Evolutionary conservation across 495 filamentous ascomycete genomes (phyloP), one percentile per base, ranked within the genome.

Genomic region (Penicillium lividum): DNA sequence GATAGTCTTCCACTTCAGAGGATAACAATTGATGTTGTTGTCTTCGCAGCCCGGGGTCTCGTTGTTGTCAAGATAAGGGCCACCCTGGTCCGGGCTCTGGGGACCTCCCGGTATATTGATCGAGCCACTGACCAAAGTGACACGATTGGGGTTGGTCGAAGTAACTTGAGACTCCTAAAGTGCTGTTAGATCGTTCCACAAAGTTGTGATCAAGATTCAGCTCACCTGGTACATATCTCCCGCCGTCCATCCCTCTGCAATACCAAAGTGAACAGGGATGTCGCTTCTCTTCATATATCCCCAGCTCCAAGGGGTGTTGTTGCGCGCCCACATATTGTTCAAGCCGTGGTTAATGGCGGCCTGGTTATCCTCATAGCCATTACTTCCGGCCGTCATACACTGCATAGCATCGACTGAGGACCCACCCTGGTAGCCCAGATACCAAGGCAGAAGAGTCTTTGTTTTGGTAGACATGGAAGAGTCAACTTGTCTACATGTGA

Each of bases 21-120:
- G 81, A 49, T 83, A 83, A 64, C 81, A 84, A 63, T 78, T 81
- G 47, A 79, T 73, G 15, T 69, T 62, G 8, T 62, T 42, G 11
- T 54, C 55, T 31, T 82, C 78, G 52, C 80, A 83, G 18, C 80
- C 80, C 7, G 80, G 81, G 27, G 75, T 76, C 59, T 82, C 80
- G 56, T 82, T 82, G 62, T 84, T 84, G 60, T 84, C 81, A 54
- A 82, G 73, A 46, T 82, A 82, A n/a, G 74, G 68, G 28, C 80
- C 79, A 13, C 81, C 80, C 57, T 80, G 61, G 38, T 68, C 61
- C 15, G 69, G 52, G 13, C 54, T 67, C 55, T 81, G 79, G 13
- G 80, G 79, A 33, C 72, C 64, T 8, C 81, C 81, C 5, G 80
- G 80, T 0, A 77, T 76, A 60, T 84, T 83, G 57, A 83, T 73